These are phyloP conservation scores for Mycena amicta DNA, from an alignment of 768 basidiomycete genomes.

Conservation along the genomic window DNA sequence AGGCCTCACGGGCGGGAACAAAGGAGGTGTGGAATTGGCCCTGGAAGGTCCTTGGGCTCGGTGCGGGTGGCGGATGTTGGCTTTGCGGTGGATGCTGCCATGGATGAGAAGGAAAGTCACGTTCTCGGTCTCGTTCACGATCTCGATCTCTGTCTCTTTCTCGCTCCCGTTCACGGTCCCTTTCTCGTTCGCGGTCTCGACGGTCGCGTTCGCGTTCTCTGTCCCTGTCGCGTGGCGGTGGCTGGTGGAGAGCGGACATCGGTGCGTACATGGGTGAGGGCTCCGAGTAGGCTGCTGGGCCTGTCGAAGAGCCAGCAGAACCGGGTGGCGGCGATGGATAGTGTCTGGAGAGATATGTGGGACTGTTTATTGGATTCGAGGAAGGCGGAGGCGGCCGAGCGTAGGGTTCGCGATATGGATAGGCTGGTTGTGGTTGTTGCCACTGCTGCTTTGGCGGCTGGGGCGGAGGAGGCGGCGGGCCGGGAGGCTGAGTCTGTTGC, in stretches of 20 bases:
- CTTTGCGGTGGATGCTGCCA: conserved; percentile 10
- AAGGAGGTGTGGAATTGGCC: conserved; percentile 25
- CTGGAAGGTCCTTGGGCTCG: conserved; percentile 15
- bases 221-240: not conserved
- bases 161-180: conserved; percentile 1
- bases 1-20: conserved; percentile 18
- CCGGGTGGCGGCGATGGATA: conserved; percentile 19
- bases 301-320: not conserved
- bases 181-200: not conserved
- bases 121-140: conserved; percentile 9
- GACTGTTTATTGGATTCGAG: not conserved
- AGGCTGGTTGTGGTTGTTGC: not conserved
- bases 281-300: conserved; percentile 8
- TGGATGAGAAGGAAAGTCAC: conserved; percentile 13
- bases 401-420: conserved; percentile 4
- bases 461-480: not conserved
- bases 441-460: not conserved
- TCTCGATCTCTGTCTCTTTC: conserved; percentile 10
- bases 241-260: conserved; percentile 16
- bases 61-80: conserved; percentile 1
- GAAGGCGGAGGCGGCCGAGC: not conserved
- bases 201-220: conserved; percentile 1
- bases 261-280: conserved; percentile 20
- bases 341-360: not conserved
- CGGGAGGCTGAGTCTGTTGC: not conserved